Conservation (phyloP, 78 protist genomes). For the Diacronema lutheri region DNA sequence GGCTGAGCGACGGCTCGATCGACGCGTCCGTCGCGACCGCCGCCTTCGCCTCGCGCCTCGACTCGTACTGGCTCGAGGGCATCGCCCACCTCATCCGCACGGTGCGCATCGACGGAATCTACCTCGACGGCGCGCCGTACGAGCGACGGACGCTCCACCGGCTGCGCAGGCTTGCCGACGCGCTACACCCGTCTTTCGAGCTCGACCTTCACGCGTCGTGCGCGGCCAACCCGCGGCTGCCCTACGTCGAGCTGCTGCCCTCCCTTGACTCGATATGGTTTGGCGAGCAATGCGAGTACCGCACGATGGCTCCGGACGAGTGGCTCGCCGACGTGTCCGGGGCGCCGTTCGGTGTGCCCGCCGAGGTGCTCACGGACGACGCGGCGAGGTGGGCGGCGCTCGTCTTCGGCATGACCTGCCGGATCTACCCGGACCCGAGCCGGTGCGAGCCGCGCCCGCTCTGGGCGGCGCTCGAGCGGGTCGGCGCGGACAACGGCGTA, state of each 20-base stretch:
- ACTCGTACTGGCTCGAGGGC: conserved; percentile 14
- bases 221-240: not conserved
- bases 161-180: not conserved
- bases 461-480: not conserved
- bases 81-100: not conserved
- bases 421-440: conserved; percentile 14
- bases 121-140: conserved; percentile 15
- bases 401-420: conserved; percentile 22
- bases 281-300: conserved; percentile 24
- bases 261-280: conserved; percentile 13
- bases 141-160: not conserved
- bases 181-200: not conserved
- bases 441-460: conserved; percentile 17
- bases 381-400: not conserved
- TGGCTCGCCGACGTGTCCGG: conserved; percentile 25
- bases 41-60: not conserved
- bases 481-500: not conserved
- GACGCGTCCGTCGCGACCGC: not conserved
- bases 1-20: not conserved
- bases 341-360: not conserved
- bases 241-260: conserved; percentile 6
- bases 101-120: conserved; percentile 9
- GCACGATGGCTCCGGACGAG: not conserved
- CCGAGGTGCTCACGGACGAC: not conserved
- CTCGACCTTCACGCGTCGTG: conserved; percentile 24